phyloP scores from a whole-genome alignment of 768 basidiomycete genomes.

The Rossbeevera mucosa region DNA sequence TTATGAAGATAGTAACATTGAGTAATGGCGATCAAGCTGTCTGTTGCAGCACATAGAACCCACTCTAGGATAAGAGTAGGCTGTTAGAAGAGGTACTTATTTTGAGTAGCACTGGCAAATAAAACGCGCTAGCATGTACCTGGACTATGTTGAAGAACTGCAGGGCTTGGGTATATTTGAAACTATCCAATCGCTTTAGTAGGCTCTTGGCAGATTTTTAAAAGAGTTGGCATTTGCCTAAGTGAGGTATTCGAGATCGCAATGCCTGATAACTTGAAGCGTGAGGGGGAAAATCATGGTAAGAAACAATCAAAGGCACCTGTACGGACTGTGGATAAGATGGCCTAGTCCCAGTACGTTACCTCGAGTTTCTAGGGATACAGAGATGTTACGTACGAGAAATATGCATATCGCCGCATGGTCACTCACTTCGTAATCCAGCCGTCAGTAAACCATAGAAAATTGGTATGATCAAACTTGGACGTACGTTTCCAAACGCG shows the following conservation, averaged over 20 bases:
- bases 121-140: not conserved
- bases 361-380: not conserved
- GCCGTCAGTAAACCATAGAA: not conserved
- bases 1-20: not conserved
- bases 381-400: conserved; percentile 7
- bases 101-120: not conserved
- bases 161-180: not conserved
- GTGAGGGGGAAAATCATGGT: not conserved
- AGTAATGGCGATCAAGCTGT: not conserved
- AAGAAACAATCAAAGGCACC: conserved; percentile 1
- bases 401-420: conserved; percentile 5
- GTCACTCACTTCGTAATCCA: conserved; percentile 8
- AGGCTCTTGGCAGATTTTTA: not conserved
- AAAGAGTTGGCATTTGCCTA: not conserved
- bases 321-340: conserved; percentile 6
- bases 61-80: not conserved
- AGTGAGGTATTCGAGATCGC: not conserved
- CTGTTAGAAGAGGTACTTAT: not conserved
- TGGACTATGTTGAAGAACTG: not conserved
- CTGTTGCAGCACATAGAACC: not conserved
- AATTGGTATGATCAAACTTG: not conserved
- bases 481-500: conserved; percentile 17
- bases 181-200: not conserved
- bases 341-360: not conserved
- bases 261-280: not conserved